Base-by-base conservation (phyloP, 2,329 filamentous ascomycete species). In the Fusarium sp. region DNA sequence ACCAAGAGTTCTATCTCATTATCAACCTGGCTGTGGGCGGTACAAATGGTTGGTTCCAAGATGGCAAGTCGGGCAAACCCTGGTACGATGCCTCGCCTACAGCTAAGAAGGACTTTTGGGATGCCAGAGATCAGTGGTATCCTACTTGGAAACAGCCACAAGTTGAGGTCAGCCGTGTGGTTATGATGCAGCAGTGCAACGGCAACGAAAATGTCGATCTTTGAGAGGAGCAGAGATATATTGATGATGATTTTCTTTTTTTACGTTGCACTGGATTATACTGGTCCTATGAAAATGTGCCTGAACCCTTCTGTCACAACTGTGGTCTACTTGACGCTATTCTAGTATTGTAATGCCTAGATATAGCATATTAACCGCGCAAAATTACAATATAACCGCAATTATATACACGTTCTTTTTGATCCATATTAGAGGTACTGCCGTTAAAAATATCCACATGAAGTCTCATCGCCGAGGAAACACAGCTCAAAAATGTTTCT, bases 31-130 rank as follows among this genome's bases (percentile, higher is more conserved):
- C 89, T 13, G 92, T 94, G 10, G 92, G 92, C 30, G 89, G 89
- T 52, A 93, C 90, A 24, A 94, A 94, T 71, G 93, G 93, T 40
- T 97, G 92, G 92, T 97, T 96, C 76, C 83, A 91, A 75, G 92
- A 97, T 77, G 88, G 90, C 22, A 82, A 86, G 71, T 85, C 85
- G 44, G 86, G 85, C 32, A 97, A 97, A 84, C 93, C 93, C 2
- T 97, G 93, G 93, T 84, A 93, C 32, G 91, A 96, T 77, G 82
- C 78, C 18, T 90, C 88, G 54, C 79, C 84, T 3, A 90, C 87
- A 13, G 92, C 93, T 10, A 88, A 85, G 79, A 88, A 86, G 74
- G 92, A 95, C 76, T 97, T 97, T 78, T 96, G 92, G 92, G 82
- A 90, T 20, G 85, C 88, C 1, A 85, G 86, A 48, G 82, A 88